phyloP scores from a whole-genome alignment of 2,329 filamentous ascomycete genomes.

The Colletotrichum endophyticum region DNA sequence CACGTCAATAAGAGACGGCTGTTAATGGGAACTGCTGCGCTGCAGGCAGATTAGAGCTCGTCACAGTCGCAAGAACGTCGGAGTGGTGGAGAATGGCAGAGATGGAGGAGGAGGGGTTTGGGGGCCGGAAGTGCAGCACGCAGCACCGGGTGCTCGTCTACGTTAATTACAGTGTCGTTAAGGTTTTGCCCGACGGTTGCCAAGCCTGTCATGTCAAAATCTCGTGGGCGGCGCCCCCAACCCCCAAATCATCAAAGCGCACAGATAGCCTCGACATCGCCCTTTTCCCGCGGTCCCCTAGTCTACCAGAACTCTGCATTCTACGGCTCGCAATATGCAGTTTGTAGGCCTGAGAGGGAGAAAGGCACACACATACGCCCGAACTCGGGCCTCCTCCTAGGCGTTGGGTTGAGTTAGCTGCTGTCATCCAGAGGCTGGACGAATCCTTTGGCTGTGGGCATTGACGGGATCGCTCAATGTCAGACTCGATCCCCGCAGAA shows the following conservation, averaged over 20 bases:
- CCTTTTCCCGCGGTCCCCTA: background rate
- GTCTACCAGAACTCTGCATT: background rate
- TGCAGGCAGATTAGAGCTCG: background rate
- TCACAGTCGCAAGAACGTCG: background rate
- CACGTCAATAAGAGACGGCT: background rate
- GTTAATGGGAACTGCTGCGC: background rate
- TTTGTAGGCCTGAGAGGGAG: background rate
- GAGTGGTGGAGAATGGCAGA: conserved; percentile 1
- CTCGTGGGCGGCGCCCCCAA: background rate
- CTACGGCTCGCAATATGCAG: background rate
- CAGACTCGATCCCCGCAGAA: background rate
- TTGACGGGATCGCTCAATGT: background rate
- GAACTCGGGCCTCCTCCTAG: background rate
- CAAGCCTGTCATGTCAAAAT: conserved; percentile 10
- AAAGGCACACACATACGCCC: background rate
- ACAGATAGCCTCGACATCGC: background rate
- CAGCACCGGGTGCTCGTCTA: background rate
- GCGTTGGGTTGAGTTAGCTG: background rate
- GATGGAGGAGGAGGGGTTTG: background rate
- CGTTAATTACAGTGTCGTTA: background rate
- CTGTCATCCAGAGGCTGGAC: background rate
- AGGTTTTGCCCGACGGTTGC: conserved; percentile 5
- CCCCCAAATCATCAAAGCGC: background rate
- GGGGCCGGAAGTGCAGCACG: background rate
- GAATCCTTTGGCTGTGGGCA: background rate